Base-by-base conservation (phyloP, 148 eudicot genomes). In the Selenicereus undatus region DNA sequence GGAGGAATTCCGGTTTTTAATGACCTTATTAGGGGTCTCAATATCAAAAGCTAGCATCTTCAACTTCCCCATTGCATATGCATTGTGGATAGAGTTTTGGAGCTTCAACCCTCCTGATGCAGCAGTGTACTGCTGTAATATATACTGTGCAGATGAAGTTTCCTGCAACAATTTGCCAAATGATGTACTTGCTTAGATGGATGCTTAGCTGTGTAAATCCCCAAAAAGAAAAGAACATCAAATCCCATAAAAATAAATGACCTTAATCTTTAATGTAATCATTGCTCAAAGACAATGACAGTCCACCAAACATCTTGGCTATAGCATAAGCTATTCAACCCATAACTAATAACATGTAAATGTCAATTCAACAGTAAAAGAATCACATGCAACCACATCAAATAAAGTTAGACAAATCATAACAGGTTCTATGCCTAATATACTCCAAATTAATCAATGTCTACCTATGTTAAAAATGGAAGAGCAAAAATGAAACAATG, bases 61-160 rank as follows among this genome's bases (percentile, higher is more conserved):
- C 70, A 92, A 78, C 78, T 92, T 92, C 18, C 96, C 96, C 93
- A 88, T 92, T n/a, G 96, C 93, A 81, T 92, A 92, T 51, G 96
- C 93, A 79, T 88, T 92, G 76, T 84, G 87, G 22, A 92, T 85
- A 24, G 88, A 81, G 83, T 79, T 90, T 64, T 88, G 96, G 69
- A 91, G 85, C 86, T 89, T 93, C 73, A 89, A 82, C 48, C 97
- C 97, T 58, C 97, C 97, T 1, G 91, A 90, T 42, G 96, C 96
- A 62, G 96, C 96, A 14, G 84, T 82, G 86, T 92, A 92, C 75
- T 92, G 97, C 86, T 88, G 93, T 83, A 93, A 84, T 85, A 93
- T 93, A 86, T 93, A 93, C 84, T 93, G 97, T 5, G 97, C 97
- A 32, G 97, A 93, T 11, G 95, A 93, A 21, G 92, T 89, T 86